phyloP scores from a whole-genome alignment of 352 stramenopile species.

The Thraustotheca clavata region DNA sequence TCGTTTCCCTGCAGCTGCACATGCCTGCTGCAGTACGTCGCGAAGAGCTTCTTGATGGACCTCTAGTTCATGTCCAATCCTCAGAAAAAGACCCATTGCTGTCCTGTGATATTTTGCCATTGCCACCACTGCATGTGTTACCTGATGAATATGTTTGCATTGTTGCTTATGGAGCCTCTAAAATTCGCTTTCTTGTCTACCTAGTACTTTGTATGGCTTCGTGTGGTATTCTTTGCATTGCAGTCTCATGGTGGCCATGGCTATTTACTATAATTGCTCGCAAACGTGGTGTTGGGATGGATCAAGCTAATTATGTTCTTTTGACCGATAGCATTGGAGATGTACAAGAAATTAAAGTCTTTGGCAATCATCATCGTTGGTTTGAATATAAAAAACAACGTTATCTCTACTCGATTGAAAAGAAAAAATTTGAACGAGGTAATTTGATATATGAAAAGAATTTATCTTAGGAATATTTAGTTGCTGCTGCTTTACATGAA shows the following conservation, averaged over 20 bases:
- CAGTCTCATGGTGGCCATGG: slow-evolving; percentile 47
- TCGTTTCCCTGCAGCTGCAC: no score
- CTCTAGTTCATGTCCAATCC: no score
- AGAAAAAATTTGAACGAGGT: slow-evolving; percentile 35
- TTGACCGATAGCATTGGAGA: slow-evolving; percentile 35
- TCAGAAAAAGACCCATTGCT: background rate
- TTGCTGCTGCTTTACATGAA: slow-evolving; percentile 36
- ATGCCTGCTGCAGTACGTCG: no score
- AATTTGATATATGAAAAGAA: no score
- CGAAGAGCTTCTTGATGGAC: no score
- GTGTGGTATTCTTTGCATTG: slow-evolving; percentile 33
- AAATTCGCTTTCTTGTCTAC: slow-evolving; percentile 36
- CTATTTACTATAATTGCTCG: slow-evolving; percentile 48
- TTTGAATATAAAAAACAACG: slow-evolving; percentile 68
- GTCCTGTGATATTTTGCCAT: background rate
- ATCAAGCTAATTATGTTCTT: slow-evolving; percentile 48
- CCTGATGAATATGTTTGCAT: slow-evolving; percentile 28
- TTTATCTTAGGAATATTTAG: no score
- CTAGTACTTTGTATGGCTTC: slow-evolving; percentile 32
- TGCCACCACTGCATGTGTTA: background rate
- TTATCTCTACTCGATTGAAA: slow-evolving; percentile 49
- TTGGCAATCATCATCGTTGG: slow-evolving; percentile 29
- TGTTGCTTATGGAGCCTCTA: slow-evolving; percentile 32
- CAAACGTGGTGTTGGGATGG: slow-evolving; percentile 28
- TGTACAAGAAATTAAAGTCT: slow-evolving; percentile 40